Evolutionary conservation across 2,329 filamentous ascomycete species (phyloP), one percentile per base, ranked within the genome.

Genomic region (Pseudogymnoascus sp.): DNA sequence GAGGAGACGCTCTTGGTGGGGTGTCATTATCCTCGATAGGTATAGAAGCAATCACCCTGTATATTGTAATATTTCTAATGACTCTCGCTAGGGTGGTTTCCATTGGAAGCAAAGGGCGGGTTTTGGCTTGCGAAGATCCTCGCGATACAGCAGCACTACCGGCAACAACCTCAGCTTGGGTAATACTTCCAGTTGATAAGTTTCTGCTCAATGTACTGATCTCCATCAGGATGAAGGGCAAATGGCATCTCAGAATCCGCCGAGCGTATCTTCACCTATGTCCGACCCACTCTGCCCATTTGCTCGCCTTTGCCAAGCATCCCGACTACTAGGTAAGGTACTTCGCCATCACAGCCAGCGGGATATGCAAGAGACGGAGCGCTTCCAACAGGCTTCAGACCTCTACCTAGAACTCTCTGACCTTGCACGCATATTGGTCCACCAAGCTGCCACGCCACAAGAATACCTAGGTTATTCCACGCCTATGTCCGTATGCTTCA

Each of bases 241-340:
- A 59, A 71, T 74, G 60, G 64, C 68, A 16, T 65, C 67, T 40
- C 69, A 69, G 4, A 62, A 69, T 18, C 70, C 74, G 44, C 66
- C 64, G 23, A 65, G 73, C 53, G 75, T 71, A 16, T 67, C 64
- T 11, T 66, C 44, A 18, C 74, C 82, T 14, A 72, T 80, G 64
- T 75, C 75, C 28, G 78, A 80, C 7, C 68, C 78, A 7, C 68
- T 79, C 62, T 75, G 77, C 18, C 74, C 82, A 42, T 84, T 82
- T 72, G 79, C 80, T 4, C 78, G 81, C 63, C 75, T 85, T 44
- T 76, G 74, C 61, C 76, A 78, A 69, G 70, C 72, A 18, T 72
- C 71, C 18, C 68, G 75, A 18, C 69, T 77, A 59, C 60, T 76
- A 21, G 73, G 72, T 40, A 70, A 71, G 63, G 71, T 74, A n/a